Evolutionary conservation across 257 asterid species (phyloP).

Genomic region (Plantago major): DNA sequence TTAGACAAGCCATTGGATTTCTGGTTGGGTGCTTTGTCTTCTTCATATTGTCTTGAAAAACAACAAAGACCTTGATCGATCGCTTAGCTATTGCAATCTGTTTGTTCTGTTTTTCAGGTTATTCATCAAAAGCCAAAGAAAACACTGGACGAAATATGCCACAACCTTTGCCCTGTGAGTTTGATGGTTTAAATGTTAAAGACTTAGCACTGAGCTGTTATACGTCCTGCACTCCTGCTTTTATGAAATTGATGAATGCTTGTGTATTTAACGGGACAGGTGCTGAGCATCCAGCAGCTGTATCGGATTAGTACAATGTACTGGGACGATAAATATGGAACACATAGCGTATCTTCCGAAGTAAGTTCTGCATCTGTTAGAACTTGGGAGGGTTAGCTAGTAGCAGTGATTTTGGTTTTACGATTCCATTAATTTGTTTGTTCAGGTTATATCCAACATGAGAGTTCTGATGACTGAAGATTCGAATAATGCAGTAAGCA

Average conservation of each 20-base stretch:
- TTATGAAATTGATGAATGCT: constrained; percentile 14
- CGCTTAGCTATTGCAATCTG: no score
- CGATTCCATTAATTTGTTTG: neutral
- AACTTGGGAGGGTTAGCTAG: neutral
- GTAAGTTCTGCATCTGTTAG: constrained; percentile 48
- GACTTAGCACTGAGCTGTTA: neutral
- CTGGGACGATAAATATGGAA: constrained; percentile 99
- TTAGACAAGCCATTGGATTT: constrained; percentile 95
- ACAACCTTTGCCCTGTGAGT: constrained; percentile 81
- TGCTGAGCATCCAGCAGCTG: constrained; percentile 90
- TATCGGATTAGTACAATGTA: constrained; percentile 97
- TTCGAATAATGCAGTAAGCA: constrained; percentile 86
- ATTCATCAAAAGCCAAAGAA: constrained; percentile 95
- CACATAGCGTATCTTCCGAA: constrained; percentile 86
- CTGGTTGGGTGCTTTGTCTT: constrained; percentile 43
- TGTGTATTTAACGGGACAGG: constrained; percentile 33
- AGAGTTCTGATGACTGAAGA: constrained; percentile 95
- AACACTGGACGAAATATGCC: constrained; percentile 85
- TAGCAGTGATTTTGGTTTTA: constrained; percentile 8
- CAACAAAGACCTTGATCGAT: no score
- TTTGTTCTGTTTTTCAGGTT: constrained; percentile 40
- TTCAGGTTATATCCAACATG: constrained; percentile 89
- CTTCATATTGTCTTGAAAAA: neutral
- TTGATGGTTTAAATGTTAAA: constrained; percentile 12
- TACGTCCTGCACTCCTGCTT: neutral